phyloP scores from a whole-genome alignment of 164 flowering plant genomes.

The Vitis riparia region DNA sequence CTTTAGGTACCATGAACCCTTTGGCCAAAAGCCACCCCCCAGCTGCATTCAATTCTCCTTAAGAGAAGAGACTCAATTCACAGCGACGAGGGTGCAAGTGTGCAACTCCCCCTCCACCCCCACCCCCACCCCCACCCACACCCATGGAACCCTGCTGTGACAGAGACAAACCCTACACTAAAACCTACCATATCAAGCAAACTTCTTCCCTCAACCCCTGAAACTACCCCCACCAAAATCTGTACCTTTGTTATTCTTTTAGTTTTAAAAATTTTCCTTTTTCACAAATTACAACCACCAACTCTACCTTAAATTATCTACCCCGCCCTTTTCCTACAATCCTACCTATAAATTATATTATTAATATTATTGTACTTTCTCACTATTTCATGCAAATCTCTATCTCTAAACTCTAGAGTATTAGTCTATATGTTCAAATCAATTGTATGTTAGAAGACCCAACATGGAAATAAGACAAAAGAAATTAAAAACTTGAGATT shows the following conservation, averaged over 20 bases:
- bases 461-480: not conserved
- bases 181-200: not conserved
- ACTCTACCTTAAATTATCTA: no score
- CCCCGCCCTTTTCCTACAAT: no score
- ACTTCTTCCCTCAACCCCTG: not conserved
- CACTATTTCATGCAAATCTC: no score
- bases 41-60: constrained; percentile 15
- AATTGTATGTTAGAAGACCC: no score
- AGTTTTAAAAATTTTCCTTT: no score
- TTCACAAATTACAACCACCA: no score
- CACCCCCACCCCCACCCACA: no score
- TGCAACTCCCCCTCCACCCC: constrained; percentile 18
- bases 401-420: no score
- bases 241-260: no score
- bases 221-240: not conserved
- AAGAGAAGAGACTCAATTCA: constrained; percentile 25
- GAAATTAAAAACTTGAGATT: constrained; percentile 1
- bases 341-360: no score
- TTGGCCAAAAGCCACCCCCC: constrained; percentile 18
- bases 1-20: constrained; percentile 46
- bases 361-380: no score
- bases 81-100: constrained; percentile 3
- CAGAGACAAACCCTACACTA: constrained; percentile 8
- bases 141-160: constrained; percentile 2
- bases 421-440: no score